Evolutionary conservation across 1,284 basidiomycete species (phyloP).

Genomic region (Leccinum pallidistipes): DNA sequence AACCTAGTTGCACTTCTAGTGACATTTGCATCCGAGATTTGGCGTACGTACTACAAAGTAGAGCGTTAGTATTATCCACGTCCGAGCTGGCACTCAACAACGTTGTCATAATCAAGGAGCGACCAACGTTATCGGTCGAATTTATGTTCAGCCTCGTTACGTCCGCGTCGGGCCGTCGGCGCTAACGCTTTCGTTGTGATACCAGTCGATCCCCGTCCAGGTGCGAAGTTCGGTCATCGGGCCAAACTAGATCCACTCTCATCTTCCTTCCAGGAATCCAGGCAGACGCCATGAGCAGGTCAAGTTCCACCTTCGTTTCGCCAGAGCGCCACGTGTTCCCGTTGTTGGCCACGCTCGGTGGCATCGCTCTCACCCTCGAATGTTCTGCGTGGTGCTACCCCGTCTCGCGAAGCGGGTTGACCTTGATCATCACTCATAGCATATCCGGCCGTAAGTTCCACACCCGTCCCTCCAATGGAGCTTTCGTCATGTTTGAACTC

Average conservation of each 20-base stretch:
- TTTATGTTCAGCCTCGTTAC: not conserved
- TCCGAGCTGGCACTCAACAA: not conserved
- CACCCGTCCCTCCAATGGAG: not conserved
- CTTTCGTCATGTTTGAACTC: not conserved
- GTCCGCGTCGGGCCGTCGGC: too few species aligned
- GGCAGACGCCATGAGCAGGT: slow-evolving; percentile 8
- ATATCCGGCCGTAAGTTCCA: slow-evolving; percentile 27
- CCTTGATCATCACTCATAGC: slow-evolving; percentile 30
- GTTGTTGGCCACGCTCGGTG: slow-evolving; percentile 17
- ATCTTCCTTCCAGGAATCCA: not conserved
- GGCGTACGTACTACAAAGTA: not conserved
- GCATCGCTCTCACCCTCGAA: slow-evolving; percentile 11
- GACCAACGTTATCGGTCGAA: not conserved
- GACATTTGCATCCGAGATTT: not conserved
- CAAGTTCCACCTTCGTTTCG: slow-evolving; percentile 2
- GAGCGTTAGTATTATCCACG: not conserved
- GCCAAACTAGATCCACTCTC: not conserved
- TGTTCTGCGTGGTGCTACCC: slow-evolving; percentile 30
- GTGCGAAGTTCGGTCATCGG: not conserved
- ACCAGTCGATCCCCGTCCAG: not conserved
- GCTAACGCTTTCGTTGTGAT: too few species aligned
- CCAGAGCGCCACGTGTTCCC: slow-evolving; percentile 24
- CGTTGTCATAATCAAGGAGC: not conserved
- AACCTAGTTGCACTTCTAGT: not conserved
- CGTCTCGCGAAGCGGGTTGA: slow-evolving; percentile 26